These are phyloP conservation scores for Cytospora mali DNA, from an alignment of 2,329 filamentous ascomycete genomes.

Conservation along the genomic window DNA sequence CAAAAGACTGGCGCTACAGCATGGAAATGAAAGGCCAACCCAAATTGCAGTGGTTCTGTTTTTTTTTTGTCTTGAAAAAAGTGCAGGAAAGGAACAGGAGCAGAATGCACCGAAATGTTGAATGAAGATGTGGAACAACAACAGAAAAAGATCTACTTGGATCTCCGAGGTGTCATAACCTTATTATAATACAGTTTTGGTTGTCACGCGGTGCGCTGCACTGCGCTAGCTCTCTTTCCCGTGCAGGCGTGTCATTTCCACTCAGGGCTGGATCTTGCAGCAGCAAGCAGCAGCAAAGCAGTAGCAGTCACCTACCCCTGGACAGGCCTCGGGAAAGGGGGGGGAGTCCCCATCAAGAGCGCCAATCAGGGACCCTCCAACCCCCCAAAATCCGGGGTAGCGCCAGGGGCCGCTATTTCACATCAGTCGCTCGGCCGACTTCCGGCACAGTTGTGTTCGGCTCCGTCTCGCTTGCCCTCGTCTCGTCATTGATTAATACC, in stretches of 20 bases:
- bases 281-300: slow-evolving; percentile 5
- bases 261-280: neutral
- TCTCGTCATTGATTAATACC: no score
- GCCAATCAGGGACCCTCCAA: slow-evolving; percentile 20
- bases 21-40: neutral
- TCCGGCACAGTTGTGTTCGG: slow-evolving; percentile 15
- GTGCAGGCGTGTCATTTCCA: neutral
- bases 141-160: neutral
- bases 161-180: slow-evolving; percentile 1
- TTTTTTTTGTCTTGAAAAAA: neutral
- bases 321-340: slow-evolving; percentile 10
- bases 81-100: neutral
- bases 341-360: neutral
- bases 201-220: neutral
- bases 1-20: slow-evolving; percentile 11
- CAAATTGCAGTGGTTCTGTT: neutral
- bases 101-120: neutral
- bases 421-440: slow-evolving; percentile 11
- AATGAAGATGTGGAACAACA: neutral
- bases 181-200: neutral
- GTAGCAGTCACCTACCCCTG: no score
- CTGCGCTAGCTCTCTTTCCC: neutral
- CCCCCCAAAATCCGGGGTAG: slow-evolving; percentile 19
- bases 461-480: slow-evolving; percentile 16
- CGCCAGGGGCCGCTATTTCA: neutral